These are phyloP conservation scores for Paramyrothecium roridum DNA, from an alignment of 2,329 filamentous ascomycete species.

Conservation along the genomic window DNA sequence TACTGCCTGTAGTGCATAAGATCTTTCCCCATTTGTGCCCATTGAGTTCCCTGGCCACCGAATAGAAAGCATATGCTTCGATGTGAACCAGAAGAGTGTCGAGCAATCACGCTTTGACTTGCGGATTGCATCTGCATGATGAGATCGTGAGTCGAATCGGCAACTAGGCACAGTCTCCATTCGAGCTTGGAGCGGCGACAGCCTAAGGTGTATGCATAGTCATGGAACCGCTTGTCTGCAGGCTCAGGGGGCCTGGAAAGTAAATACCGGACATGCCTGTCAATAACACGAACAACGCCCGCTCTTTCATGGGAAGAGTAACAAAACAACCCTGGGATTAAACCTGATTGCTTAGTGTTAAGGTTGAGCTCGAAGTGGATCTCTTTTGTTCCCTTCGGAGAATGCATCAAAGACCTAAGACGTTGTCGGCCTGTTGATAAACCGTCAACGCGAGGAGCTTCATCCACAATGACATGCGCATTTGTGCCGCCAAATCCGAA, in stretches of 20 bases:
- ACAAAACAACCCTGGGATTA: constrained; percentile 33
- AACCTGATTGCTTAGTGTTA: background rate
- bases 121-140: constrained; percentile 17
- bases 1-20: constrained; percentile 39
- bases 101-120: constrained; percentile 11
- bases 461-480: constrained; percentile 49
- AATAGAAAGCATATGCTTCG: constrained; percentile 38
- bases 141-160: constrained; percentile 30
- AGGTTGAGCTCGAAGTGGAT: background rate
- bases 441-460: constrained; percentile 35
- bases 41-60: constrained; percentile 40
- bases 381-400: no score
- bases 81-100: constrained; percentile 19
- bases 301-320: constrained; percentile 41
- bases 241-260: constrained; percentile 5
- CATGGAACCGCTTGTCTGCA: constrained; percentile 20
- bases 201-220: constrained; percentile 44
- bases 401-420: background rate
- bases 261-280: constrained; percentile 30
- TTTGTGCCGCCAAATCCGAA: constrained; percentile 60
- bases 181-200: constrained; percentile 41
- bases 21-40: constrained; percentile 38
- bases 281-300: constrained; percentile 31
- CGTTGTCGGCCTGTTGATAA: constrained; percentile 9
- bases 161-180: constrained; percentile 37